Evolutionary conservation across 106 monocot species (phyloP), one percentile per base, ranked within the genome.

Genomic region (Dendrobium catenatum): DNA sequence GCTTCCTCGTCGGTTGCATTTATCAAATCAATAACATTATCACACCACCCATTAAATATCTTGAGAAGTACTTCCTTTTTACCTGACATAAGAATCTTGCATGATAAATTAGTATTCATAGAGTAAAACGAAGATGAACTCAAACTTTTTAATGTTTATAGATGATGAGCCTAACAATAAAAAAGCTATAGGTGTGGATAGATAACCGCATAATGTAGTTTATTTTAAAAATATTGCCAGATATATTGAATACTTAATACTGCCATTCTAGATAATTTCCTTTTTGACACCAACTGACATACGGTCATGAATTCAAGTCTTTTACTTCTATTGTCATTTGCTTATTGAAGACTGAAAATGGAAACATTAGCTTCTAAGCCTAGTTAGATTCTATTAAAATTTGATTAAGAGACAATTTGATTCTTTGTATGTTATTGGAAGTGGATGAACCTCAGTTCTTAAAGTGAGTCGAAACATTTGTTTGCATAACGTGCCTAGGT

Each of bases 31-130:
- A 93, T 82, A 18, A 91, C 95, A 89, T 95, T 93, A 68, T 95
- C 95, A 84, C 99, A 99, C 99, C 99, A 99, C 55, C 90, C 95
- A 51, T 68, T 79, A 85, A 95, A 99, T 85, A 99, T 89, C 46
- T 89, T 82, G 20, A 95, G 83, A 83, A 99, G 67, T 49, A 91
- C 89, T 81, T 99, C 86, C 84, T 90, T 99, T 82, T 88, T 99
- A 74, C 97, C 98, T 98, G 85, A 41, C 44, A 89, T 81, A 74
- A 76, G 6, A 33, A 73, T 58, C 20, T 2, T 3, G 51, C 16
- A 64, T 55, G 24, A 85, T 11, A 64, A 55, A 68, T 24, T 61
- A 80, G 47, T 19, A 81, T 33, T 56, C 42, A 31, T 17, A 70
- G 6, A 64, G 19, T 31, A 68, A 11, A 55, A 40, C 37, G 44